Evolutionary conservation across 352 stramenopile genomes (phyloP).

Genomic region (Pythium volutum): DNA sequence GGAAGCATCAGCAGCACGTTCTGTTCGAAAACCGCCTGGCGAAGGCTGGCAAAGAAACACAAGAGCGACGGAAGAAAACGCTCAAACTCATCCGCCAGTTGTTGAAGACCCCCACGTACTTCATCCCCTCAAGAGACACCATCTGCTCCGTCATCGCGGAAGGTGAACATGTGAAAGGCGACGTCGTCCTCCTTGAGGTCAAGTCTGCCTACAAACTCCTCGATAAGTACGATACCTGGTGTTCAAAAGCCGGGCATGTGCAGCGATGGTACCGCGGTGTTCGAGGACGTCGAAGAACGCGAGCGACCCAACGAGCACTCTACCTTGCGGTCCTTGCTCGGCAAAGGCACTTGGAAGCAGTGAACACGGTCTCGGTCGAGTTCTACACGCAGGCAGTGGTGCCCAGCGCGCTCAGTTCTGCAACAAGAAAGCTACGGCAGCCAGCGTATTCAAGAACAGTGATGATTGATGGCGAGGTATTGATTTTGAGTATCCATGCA

Average conservation of each 20-base stretch:
- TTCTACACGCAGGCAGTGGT: conserved; percentile 38
- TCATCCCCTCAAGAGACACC: conserved; percentile 37
- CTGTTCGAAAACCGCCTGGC: conserved; percentile 60
- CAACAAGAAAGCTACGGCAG: conserved; percentile 30
- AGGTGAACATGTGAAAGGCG: conserved; percentile 51
- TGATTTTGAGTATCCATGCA: conserved; percentile 61
- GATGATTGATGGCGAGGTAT: conserved; percentile 52
- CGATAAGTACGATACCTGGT: conserved; percentile 67
- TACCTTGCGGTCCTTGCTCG: conserved; percentile 30
- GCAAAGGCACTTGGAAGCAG: conserved; percentile 25
- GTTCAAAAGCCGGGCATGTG: conserved; percentile 33
- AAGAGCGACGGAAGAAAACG: conserved; percentile 42
- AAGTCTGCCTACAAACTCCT: conserved; percentile 54
- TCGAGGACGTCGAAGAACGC: conserved; percentile 31
- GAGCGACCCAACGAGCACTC: conserved; percentile 31
- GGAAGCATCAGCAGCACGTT: conserved; percentile 62
- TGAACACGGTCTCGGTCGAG: conserved; percentile 24
- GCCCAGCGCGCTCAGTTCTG: conserved; percentile 29
- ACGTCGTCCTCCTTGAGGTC: conserved; percentile 71
- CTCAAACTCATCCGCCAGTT: conserved; percentile 50
- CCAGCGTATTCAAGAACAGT: conserved; percentile 44
- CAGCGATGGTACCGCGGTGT: conserved; percentile 66
- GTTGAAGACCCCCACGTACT: conserved; percentile 58
- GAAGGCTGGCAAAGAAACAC: conserved; percentile 51
- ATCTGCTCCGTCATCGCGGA: conserved; percentile 56